Evolutionary conservation across 768 basidiomycete species (phyloP), one percentile per base, ranked within the genome.

Genomic region (Hericium alpestre): DNA sequence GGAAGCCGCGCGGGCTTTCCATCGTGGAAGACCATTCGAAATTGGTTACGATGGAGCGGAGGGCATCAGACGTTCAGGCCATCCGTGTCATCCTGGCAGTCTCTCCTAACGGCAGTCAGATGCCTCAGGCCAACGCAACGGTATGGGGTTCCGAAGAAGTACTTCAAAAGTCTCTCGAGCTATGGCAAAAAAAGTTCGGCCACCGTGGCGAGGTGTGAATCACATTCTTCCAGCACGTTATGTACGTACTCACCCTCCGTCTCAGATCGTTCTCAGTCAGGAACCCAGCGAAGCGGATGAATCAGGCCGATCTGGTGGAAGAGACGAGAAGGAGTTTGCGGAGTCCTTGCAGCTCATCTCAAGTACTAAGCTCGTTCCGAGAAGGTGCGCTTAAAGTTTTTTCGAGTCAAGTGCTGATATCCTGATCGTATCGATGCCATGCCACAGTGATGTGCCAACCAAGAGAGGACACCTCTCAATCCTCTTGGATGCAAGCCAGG

Each of bases 1-100:
- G 95, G 94, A 87, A 83, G 63, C 84, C 94, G 47, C 80, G 94
- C 48, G 91, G 94, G 9, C 79, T 97, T 25, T 86, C 86, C 1
- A 84, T 93, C 10, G 86, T 99, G 25, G 85, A 95, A 61, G 95
- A 97, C 66, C 88, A 90, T 66, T 75, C 76, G 51, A 79, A 84
- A 57, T 71, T 92, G n/a, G 76, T 86, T 13, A 78, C 76, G 46
- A 86, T 82, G 51, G 89, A 92, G 67, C 75, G 77, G 39, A 78
- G 83, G 40, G 81, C 89, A 11, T 92, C 91, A 2, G 93, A 98
- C 66, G 93, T 98, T 0, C 93, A 91, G 66, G 90, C 90, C 3
- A 81, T 93, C 49, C 81, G 90, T 39, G 85, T 86, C 13, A 80
- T 98, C 47, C 72, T 97, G 38, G 72, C 80, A 9, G 73, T 78